Conservation (phyloP, 2,329 filamentous ascomycete species). For the Endoconidiophora polonica region DNA sequence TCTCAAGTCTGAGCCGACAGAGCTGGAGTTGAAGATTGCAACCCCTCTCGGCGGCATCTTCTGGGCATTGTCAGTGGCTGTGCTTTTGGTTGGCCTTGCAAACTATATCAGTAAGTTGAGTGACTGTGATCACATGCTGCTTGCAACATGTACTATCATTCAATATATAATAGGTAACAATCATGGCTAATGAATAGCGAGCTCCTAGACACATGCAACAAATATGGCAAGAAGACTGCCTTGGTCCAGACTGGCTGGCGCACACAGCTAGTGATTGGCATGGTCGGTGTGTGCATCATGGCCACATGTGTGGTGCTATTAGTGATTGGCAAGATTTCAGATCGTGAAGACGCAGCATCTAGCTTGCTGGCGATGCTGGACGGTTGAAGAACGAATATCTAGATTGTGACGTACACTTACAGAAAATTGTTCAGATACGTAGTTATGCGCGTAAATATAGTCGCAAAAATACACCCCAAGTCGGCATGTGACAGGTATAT, state of each 20-base stretch:
- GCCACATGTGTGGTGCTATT: slow-evolving; percentile 49
- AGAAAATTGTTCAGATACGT: too few species aligned
- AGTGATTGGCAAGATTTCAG: slow-evolving; percentile 26
- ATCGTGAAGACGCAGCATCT: not conserved
- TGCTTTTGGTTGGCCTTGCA: slow-evolving; percentile 56
- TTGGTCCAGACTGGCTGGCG: slow-evolving; percentile 89
- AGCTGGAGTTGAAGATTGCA: slow-evolving; percentile 59
- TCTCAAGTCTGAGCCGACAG: slow-evolving; percentile 54
- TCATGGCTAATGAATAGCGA: too few species aligned
- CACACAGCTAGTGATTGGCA: slow-evolving; percentile 56
- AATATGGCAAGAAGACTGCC: slow-evolving; percentile 62
- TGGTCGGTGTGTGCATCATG: slow-evolving; percentile 46
- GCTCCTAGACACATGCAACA: slow-evolving; percentile 46
- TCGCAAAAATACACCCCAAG: too few species aligned
- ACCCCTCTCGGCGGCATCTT: slow-evolving; percentile 76
- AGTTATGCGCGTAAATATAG: too few species aligned
- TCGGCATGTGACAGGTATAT: too few species aligned
- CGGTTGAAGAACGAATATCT: not conserved
- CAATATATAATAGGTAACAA: not conserved
- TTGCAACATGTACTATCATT: not conserved
- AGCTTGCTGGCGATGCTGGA: slow-evolving; percentile 9
- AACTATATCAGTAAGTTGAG: slow-evolving; percentile 63
- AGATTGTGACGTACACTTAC: too few species aligned
- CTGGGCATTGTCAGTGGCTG: slow-evolving; percentile 67
- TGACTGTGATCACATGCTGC: not conserved